These are phyloP conservation scores for Paramecium octaurelia DNA, from an alignment of 73 alveolate species.

Conservation along the genomic window DNA sequence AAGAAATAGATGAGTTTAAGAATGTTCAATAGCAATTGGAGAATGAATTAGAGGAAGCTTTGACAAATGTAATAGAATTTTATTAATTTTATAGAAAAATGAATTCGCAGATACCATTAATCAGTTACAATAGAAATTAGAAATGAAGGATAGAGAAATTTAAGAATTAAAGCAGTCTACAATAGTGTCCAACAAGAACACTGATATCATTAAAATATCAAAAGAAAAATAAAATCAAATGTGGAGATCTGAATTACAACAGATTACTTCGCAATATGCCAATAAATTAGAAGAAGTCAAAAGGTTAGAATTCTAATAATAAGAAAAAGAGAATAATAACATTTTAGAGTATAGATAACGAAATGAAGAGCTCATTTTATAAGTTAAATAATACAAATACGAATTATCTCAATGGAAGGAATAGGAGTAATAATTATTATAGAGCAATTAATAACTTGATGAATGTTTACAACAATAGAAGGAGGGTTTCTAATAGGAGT, in stretches of 20 bases:
- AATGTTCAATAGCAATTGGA: neutral
- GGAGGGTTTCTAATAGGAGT: neutral
- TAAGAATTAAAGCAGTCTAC: neutral
- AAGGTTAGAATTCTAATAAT: neutral
- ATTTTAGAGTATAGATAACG: neutral
- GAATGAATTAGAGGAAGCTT: neutral
- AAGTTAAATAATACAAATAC: neutral
- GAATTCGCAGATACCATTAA: neutral
- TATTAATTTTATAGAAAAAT: neutral
- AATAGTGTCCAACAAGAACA: neutral
- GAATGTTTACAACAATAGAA: neutral
- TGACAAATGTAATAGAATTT: neutral
- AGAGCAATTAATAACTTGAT: neutral
- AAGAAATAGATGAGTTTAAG: slow-evolving; percentile 21
- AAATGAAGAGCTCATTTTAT: slow-evolving; percentile 8
- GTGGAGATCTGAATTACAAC: slow-evolving; percentile 33
- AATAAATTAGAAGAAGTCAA: slow-evolving; percentile 12
- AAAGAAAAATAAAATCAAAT: slow-evolving; percentile 2
- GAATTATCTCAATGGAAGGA: slow-evolving; percentile 27
- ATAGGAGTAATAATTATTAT: neutral
- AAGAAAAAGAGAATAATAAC: neutral
- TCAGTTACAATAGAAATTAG: neutral
- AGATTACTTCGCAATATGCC: slow-evolving; percentile 9
- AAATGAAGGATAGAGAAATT: neutral
- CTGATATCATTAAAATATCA: slow-evolving; percentile 7